Evolutionary conservation across 805 yeast species (phyloP), one percentile per base, ranked within the genome.

Genomic region (Henningerozyma blattae): DNA sequence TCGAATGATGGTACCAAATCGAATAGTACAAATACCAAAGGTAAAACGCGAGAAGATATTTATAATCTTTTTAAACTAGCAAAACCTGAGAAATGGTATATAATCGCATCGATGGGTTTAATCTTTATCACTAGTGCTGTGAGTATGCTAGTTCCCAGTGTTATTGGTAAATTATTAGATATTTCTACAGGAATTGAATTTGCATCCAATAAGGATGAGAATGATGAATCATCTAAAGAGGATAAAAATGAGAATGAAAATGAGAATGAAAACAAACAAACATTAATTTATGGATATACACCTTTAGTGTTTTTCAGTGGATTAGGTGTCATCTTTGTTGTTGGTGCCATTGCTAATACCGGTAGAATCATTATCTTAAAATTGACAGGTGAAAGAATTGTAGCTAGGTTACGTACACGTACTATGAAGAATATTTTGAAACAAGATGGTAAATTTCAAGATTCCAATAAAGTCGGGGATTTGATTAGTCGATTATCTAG

Each of bases 361-460:
- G 86, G 87, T 7, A 69, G 97, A 45, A 71, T 81, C n/a, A 68
- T 80, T 27, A 58, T 83, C 12, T 61, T 89, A 49, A 70, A 87
- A 43, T 64, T 77, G 2, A 81, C 82, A 10, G 95, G 96, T 34
- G 97, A 89, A 56, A 68, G 82, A 41, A 63, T 89, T 25, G 94
- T 87, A 40, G 89, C 95, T 7, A 68, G 91, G 38, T 59, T 89
- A 41, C 68, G 97, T 46, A 68, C 89, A 8, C 67, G 83, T 35
- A 72, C 89, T 25, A 73, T 85, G 55, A 72, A 73, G 48, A 82
- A 79, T 31, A 72, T 89, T 13, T 65, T 89, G 36, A 74, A 75
- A 31, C 95, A 87, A 52, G 95, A 87, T 54, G 77, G 94, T 4
- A 80, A 81, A 43, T 89, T 89, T 48, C 75, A 87, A 59, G 97